Evolutionary conservation across 2,329 filamentous ascomycete genomes (phyloP).

Genomic region (Ophiostoma quercus): DNA sequence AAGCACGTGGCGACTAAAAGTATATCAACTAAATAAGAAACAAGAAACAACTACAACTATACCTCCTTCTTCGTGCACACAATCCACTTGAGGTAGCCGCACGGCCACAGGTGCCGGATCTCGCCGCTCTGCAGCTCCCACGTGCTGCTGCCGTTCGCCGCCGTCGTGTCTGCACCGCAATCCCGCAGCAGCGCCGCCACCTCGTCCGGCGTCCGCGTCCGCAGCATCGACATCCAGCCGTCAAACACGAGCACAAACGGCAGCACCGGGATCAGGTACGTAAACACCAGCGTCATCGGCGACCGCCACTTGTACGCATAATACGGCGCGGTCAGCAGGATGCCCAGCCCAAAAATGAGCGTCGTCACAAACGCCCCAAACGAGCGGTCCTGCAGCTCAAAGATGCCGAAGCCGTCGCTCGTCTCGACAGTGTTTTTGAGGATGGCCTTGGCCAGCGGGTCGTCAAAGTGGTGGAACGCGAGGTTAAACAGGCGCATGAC

Average conservation of each 20-base stretch:
- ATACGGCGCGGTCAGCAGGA: slow-evolving; percentile 48
- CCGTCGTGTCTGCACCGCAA: slow-evolving; percentile 40
- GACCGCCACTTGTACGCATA: slow-evolving; percentile 50
- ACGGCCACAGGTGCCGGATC: slow-evolving; percentile 46
- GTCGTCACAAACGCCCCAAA: slow-evolving; percentile 50
- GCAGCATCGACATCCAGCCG: slow-evolving; percentile 60
- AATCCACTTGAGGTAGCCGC: slow-evolving; percentile 49
- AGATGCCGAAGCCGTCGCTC: slow-evolving; percentile 63
- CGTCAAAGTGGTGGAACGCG: slow-evolving; percentile 72
- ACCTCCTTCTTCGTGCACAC: slow-evolving; percentile 41
- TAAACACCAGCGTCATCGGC: slow-evolving; percentile 56
- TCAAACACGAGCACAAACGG: slow-evolving; percentile 65
- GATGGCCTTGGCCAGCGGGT: slow-evolving; percentile 55
- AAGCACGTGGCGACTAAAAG: too few species aligned
- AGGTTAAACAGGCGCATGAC: slow-evolving; percentile 67
- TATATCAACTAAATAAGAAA: too few species aligned
- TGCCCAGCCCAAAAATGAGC: slow-evolving; percentile 48
- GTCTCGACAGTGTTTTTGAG: slow-evolving; percentile 60
- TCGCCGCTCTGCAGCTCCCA: slow-evolving; percentile 49
- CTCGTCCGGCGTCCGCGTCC: slow-evolving; percentile 63
- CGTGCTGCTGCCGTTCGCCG: slow-evolving; percentile 30
- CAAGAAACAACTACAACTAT: too few species aligned
- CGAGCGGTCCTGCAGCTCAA: slow-evolving; percentile 67
- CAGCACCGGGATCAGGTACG: slow-evolving; percentile 60
- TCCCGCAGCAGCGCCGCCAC: slow-evolving; percentile 54